Conservation (phyloP, 345 rosid genomes). For the Citrus trifoliata region DNA sequence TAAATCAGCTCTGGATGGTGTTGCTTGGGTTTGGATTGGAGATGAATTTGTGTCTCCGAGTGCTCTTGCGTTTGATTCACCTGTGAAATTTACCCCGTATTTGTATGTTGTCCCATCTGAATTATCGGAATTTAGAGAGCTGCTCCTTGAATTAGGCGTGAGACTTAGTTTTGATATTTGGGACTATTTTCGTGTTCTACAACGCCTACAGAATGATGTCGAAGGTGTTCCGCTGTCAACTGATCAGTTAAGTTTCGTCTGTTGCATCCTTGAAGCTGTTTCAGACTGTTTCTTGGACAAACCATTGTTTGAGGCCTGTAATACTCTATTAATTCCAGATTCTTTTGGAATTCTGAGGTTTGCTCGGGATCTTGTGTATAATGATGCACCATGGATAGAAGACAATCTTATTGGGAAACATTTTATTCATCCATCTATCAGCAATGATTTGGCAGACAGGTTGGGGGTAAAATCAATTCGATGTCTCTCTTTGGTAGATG, state of each 20-base stretch:
- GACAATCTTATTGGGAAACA: slow-evolving; percentile 53
- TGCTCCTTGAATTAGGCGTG: slow-evolving; percentile 82
- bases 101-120: slow-evolving; percentile 97
- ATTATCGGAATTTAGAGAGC: slow-evolving; percentile 67
- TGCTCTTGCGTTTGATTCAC: slow-evolving; percentile 95
- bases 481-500: slow-evolving; percentile 72
- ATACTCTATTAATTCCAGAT: slow-evolving; percentile 68
- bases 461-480: slow-evolving; percentile 90
- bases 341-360: slow-evolving; percentile 57
- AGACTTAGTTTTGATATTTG: slow-evolving; percentile 70
- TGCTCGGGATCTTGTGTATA: slow-evolving; percentile 68
- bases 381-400: slow-evolving; percentile 99
- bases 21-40: slow-evolving; percentile 93
- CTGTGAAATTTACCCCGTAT: slow-evolving; percentile 90
- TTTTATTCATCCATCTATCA: slow-evolving; percentile 78
- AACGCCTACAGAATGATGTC: slow-evolving; percentile 58
- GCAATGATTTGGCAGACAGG: slow-evolving; percentile 76
- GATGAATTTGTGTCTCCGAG: slow-evolving; percentile 78
- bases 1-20: slow-evolving; percentile 60
- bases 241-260: slow-evolving; percentile 75
- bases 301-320: slow-evolving; percentile 49
- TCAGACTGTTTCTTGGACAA: slow-evolving; percentile 61
- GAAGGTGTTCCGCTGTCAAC: slow-evolving; percentile 56
- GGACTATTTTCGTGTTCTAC: slow-evolving; percentile 78
- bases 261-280: slow-evolving; percentile 81